Conservation (phyloP, 1,284 basidiomycete genomes). For the Melampsora abietis-canadensis region DNA sequence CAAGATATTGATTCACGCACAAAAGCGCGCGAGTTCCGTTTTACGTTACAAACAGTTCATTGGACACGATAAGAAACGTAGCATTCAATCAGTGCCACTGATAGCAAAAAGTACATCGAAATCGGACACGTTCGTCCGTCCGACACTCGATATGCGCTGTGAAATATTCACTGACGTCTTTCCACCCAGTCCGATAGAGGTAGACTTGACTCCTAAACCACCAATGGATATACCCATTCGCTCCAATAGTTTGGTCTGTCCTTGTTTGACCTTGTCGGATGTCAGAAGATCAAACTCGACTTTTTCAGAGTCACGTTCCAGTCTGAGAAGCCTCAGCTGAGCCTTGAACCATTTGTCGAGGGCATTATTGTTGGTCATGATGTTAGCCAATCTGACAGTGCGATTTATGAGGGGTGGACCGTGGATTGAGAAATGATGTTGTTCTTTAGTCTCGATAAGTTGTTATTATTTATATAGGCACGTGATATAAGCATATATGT, state of each 20-base stretch:
- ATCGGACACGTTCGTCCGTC: not conserved
- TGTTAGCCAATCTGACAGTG: no score
- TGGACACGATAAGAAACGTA: not conserved
- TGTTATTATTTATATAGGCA: no score
- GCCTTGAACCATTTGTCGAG: constrained; percentile 67
- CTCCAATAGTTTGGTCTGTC: constrained; percentile 69
- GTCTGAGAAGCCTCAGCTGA: constrained; percentile 66
- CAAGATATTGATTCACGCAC: constrained; percentile 19
- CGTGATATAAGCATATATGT: no score
- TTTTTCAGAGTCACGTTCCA: constrained; percentile 77
- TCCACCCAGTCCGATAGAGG: constrained; percentile 79
- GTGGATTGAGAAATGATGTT: no score
- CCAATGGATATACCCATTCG: constrained; percentile 77
- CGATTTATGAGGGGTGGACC: no score
- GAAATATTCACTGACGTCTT: constrained; percentile 66
- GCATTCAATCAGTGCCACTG: not conserved
- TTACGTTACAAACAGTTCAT: no score
- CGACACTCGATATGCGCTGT: not conserved
- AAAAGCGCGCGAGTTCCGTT: not conserved
- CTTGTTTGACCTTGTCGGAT: constrained; percentile 67
- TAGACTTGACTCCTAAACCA: constrained; percentile 66
- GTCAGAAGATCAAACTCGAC: constrained; percentile 74
- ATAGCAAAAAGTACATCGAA: constrained; percentile 6
- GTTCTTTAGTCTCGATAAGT: no score
- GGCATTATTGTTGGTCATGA: constrained; percentile 44